Percentiles rank a stretch among this genome's conserved stretches.
These are phyloP conservation scores for Diplodia sapinea DNA, from an alignment of 2,329 filamentous ascomycete species.

Conservation along the genomic window DNA sequence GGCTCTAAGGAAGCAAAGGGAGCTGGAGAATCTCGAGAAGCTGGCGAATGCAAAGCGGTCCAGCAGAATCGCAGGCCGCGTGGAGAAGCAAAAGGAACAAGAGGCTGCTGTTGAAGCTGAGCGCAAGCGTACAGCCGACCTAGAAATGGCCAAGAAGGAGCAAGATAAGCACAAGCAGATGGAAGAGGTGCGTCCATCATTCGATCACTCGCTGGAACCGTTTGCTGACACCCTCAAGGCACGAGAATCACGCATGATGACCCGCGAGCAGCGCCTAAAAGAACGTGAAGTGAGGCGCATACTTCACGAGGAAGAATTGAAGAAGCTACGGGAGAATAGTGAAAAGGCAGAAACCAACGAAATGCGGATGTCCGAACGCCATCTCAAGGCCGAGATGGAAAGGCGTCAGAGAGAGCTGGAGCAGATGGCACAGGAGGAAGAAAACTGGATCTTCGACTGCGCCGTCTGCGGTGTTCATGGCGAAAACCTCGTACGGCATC, in stretches of 20 bases:
- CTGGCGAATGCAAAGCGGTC: slow-evolving; percentile 94
- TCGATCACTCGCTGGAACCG: not conserved
- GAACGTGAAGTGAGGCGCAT: slow-evolving; percentile 84
- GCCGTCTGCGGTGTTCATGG: slow-evolving; percentile 85
- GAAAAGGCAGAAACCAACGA: slow-evolving; percentile 56
- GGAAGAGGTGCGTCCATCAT: slow-evolving; percentile 59
- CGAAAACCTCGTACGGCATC: slow-evolving; percentile 66
- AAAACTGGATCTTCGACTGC: slow-evolving; percentile 95
- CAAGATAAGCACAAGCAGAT: slow-evolving; percentile 67
- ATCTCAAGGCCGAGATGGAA: slow-evolving; percentile 81
- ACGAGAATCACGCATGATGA: slow-evolving; percentile 78
- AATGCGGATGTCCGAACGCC: slow-evolving; percentile 75
- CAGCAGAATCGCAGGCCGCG: slow-evolving; percentile 81
- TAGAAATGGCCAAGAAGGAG: slow-evolving; percentile 66
- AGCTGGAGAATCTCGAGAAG: slow-evolving; percentile 80
- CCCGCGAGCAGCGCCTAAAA: slow-evolving; percentile 81
- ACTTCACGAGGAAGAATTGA: slow-evolving; percentile 83
- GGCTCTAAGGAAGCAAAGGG: slow-evolving; percentile 75
- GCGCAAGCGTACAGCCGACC: slow-evolving; percentile 67
- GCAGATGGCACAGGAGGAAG: slow-evolving; percentile 71
- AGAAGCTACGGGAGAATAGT: slow-evolving; percentile 77
- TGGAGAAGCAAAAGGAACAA: slow-evolving; percentile 77
- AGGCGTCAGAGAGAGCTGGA: slow-evolving; percentile 77
- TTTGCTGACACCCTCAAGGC: slow-evolving; percentile 57
- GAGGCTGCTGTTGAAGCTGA: slow-evolving; percentile 74